phyloP scores from a whole-genome alignment of 2,329 filamentous ascomycete genomes.

The Anthostomella pinea region DNA sequence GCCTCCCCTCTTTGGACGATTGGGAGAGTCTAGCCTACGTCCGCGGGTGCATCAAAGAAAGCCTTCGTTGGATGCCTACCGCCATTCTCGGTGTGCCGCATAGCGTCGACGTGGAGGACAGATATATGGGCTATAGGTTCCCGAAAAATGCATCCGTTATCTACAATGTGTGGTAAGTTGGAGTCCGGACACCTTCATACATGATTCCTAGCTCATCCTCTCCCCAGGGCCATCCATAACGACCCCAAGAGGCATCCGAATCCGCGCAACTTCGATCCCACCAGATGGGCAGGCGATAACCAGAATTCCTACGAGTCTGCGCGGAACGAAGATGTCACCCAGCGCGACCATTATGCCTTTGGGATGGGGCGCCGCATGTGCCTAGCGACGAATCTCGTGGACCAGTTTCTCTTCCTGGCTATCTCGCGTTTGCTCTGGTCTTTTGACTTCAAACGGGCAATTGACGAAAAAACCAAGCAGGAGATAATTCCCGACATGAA shows the following conservation, averaged over 20 bases:
- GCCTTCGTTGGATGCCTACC: slow-evolving; percentile 43
- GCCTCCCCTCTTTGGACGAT: slow-evolving; percentile 42
- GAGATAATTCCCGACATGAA: too few species aligned
- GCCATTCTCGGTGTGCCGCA: slow-evolving; percentile 36
- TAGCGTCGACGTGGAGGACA: slow-evolving; percentile 33
- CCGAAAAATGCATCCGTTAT: slow-evolving; percentile 40
- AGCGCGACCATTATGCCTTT: slow-evolving; percentile 32
- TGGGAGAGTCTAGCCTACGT: slow-evolving; percentile 44
- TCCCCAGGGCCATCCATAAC: slow-evolving; percentile 42
- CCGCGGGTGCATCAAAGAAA: slow-evolving; percentile 43
- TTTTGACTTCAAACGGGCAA: slow-evolving; percentile 41
- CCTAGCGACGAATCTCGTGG: slow-evolving; percentile 39
- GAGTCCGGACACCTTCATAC: too few species aligned
- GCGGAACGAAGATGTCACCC: slow-evolving; percentile 29
- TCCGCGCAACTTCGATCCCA: slow-evolving; percentile 42
- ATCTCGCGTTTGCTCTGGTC: slow-evolving; percentile 48
- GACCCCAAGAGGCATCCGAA: slow-evolving; percentile 41
- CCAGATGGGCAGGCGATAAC: slow-evolving; percentile 27
- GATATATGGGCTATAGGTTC: slow-evolving; percentile 38
- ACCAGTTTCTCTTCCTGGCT: slow-evolving; percentile 33
- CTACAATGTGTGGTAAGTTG: slow-evolving; percentile 37
- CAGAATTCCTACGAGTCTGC: slow-evolving; percentile 31
- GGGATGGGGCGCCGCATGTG: slow-evolving; percentile 43
- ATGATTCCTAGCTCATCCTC: not conserved
- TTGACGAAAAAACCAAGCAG: too few species aligned